Conservation (phyloP, 495 filamentous ascomycete genomes). For the Hypoxylon cercidicola region DNA sequence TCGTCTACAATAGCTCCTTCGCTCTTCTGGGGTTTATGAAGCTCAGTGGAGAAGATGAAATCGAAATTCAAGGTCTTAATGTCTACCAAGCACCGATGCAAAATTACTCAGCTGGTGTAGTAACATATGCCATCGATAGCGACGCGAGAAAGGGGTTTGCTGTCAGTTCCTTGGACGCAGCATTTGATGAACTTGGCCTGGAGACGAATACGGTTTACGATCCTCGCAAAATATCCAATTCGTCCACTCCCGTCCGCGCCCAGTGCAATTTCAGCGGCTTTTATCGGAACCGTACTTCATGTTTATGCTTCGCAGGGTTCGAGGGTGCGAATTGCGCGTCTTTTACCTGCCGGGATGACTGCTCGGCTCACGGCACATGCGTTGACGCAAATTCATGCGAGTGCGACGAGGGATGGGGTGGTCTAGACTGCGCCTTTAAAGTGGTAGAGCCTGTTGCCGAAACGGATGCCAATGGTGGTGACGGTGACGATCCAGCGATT, state of each 20-base stretch:
- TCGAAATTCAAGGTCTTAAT: constrained; percentile 41
- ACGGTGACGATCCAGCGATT: constrained; percentile 51
- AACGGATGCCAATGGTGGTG: constrained; percentile 47
- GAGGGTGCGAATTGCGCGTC: constrained; percentile 26
- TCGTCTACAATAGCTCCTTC: constrained; percentile 38
- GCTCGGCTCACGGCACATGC: constrained; percentile 45
- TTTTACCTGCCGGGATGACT: constrained; percentile 45
- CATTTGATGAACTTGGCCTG: constrained; percentile 32
- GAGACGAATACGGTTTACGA: constrained; percentile 41
- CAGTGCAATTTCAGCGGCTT: constrained; percentile 42
- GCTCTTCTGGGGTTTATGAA: constrained; percentile 34
- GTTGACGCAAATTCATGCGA: constrained; percentile 44
- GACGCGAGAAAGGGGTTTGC: constrained; percentile 37
- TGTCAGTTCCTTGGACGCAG: constrained; percentile 38
- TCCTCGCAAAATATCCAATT: constrained; percentile 28
- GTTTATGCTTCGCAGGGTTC: constrained; percentile 46
- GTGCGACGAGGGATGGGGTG: constrained; percentile 45
- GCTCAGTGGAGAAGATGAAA: constrained; percentile 37
- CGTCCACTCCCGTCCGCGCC: constrained; percentile 16
- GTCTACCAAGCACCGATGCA: constrained; percentile 41
- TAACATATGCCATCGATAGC: constrained; percentile 39
- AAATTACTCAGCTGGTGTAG: constrained; percentile 37
- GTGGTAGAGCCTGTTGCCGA: constrained; percentile 43
- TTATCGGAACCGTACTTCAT: constrained; percentile 23
- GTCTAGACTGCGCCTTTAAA: constrained; percentile 48